Percentiles rank a stretch among this genome's conserved stretches.
Evolutionary conservation across 225 moss, liverwort and hornwort genomes (phyloP).

Genomic region (Thuidium tamariscinum): DNA sequence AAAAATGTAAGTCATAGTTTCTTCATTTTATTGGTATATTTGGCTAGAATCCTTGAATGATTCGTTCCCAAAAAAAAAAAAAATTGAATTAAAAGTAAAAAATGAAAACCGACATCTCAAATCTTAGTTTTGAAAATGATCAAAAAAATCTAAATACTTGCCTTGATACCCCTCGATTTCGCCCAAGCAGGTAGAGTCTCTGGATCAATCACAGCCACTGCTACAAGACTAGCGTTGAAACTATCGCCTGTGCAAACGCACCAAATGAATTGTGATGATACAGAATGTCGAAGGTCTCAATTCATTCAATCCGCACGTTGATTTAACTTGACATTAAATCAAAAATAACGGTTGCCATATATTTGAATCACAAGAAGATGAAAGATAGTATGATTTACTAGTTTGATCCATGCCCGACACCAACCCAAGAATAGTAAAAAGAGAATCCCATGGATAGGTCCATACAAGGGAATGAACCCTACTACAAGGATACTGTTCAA

Average conservation of each 20-base stretch:
- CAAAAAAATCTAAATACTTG: background rate
- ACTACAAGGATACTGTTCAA: background rate
- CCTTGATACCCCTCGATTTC: conserved; percentile 69
- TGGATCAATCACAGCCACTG: conserved; percentile 78
- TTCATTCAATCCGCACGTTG: background rate
- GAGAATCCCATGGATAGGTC: background rate
- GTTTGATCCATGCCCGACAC: no score
- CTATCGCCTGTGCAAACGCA: conserved; percentile 55
- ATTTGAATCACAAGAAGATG: background rate
- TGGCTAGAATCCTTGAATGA: background rate
- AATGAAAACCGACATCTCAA: background rate
- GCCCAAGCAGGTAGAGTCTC: conserved; percentile 80
- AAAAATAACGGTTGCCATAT: background rate
- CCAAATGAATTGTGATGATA: background rate
- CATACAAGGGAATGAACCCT: background rate
- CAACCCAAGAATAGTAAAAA: background rate
- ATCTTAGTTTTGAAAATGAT: background rate
- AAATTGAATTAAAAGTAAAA: background rate
- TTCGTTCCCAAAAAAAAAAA: background rate
- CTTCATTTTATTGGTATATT: background rate
- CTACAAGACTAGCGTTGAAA: conserved; percentile 75
- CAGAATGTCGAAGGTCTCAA: background rate
- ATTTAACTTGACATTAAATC: background rate
- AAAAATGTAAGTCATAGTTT: background rate
- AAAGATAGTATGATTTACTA: background rate